These are phyloP conservation scores for Monilinia polystroma DNA, from an alignment of 2,329 filamentous ascomycete species.

Conservation along the genomic window DNA sequence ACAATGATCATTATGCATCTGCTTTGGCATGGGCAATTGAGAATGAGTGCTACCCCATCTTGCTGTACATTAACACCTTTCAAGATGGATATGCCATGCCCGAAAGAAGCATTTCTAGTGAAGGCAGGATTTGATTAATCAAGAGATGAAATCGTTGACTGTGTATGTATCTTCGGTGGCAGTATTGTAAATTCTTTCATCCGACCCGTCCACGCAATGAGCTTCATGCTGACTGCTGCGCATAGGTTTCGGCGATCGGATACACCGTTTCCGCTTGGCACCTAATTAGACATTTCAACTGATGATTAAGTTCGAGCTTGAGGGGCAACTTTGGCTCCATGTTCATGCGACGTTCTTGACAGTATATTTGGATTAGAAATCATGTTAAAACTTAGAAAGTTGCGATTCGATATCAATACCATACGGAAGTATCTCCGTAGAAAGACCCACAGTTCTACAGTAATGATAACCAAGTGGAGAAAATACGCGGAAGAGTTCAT, in stretches of 20 bases:
- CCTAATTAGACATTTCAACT: not conserved
- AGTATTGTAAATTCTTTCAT: not conserved
- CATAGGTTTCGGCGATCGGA: not conserved
- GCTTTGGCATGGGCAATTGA: not conserved
- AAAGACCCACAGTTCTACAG: not conserved
- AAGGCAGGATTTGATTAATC: not conserved
- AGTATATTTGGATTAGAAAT: not conserved
- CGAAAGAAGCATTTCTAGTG: not conserved
- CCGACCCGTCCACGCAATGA: no score
- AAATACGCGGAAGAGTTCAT: not conserved
- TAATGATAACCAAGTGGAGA: not conserved
- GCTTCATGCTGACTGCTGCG: not conserved
- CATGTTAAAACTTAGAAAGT: not conserved
- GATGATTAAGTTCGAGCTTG: no score
- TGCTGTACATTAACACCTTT: not conserved
- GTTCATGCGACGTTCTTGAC: not conserved
- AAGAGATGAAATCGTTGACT: not conserved
- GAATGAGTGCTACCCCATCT: not conserved
- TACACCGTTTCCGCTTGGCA: not conserved
- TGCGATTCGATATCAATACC: not conserved
- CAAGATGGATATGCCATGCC: not conserved
- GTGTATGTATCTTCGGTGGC: not conserved
- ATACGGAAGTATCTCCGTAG: not conserved
- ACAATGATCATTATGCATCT: not conserved
- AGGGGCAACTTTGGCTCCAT: not conserved